Base-by-base conservation (phyloP, 176 grass and related monocot genomes). In the Miscanthus lutarioriparius region DNA sequence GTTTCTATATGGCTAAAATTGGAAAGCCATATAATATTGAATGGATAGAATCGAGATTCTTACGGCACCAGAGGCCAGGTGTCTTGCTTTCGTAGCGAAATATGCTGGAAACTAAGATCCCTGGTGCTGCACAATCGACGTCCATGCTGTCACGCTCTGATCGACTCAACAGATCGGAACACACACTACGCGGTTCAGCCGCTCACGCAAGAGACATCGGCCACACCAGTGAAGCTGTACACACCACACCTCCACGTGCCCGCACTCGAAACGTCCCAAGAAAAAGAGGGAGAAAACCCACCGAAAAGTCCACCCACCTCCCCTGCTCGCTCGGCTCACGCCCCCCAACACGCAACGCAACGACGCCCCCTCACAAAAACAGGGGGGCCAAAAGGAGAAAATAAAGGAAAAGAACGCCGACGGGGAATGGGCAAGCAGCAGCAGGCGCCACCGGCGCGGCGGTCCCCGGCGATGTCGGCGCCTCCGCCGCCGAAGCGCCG, bases 401-500 rank as follows among this genome's bases (percentile, higher is more conserved):
- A 44, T 70, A 2, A 47, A 81, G 67, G 43, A 47, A 67, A 23
- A 33, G 19, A 47, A 76, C 56, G 53, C 56, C 45, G 49, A 36
- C 27, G 51, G 79, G 82, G 25, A 90, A 94, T 94, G 92, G 90
- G 92, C 81, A 94, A 92, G 89, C 92, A 90, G 89, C 92, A 92
- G 92, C 92, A 90, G 47, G 77, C 70, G 49, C 62, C 84, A 59
- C 53, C 75, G 51, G 19, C 84, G 84, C 28, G 37, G 82, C 39
- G 58, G 53, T 8, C 33, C 59, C 7, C 88, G 84, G 74, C 80
- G 89, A 84, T 87, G 85, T 92, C 92, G 83, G 90, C 89, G 81
- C 86, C 87, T 76, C 88, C 84, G 79, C 91, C 89, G 33, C 66
- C 47, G 72, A 71, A 75, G 22, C 64, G 62, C 39, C 84, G 87